Evolutionary conservation across 495 filamentous ascomycete genomes (phyloP).

Genomic region (Hyaloscypha bicolor): DNA sequence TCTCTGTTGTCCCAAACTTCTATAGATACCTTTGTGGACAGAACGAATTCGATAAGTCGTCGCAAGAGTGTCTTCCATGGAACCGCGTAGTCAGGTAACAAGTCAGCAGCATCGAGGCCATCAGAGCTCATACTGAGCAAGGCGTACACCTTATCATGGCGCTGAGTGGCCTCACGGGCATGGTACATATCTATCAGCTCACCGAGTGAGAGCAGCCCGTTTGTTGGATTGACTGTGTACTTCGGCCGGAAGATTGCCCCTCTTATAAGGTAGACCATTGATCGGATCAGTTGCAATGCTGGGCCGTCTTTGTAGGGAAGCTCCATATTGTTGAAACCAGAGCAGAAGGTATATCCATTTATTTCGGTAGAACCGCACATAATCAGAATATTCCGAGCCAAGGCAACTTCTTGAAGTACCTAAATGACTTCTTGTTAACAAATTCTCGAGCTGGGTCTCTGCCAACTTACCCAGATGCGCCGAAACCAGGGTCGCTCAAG

Average conservation of each 20-base stretch:
- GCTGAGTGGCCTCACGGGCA: slow-evolving; percentile 15
- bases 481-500: slow-evolving; percentile 35
- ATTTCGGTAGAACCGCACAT: slow-evolving; percentile 26
- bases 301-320: slow-evolving; percentile 4
- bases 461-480: slow-evolving; percentile 36
- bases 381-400: slow-evolving; percentile 32
- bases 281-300: slow-evolving; percentile 21
- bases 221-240: slow-evolving; percentile 18
- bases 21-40: slow-evolving; percentile 1
- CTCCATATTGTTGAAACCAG: slow-evolving; percentile 10
- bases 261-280: slow-evolving; percentile 34
- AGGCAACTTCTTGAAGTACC: slow-evolving; percentile 36
- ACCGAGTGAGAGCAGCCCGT: slow-evolving; percentile 28
- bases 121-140: slow-evolving; percentile 4
- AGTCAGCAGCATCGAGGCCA: not conserved
- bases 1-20: slow-evolving; percentile 4
- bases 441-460: slow-evolving; percentile 3
- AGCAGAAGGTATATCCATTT: slow-evolving; percentile 28
- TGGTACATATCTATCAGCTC: slow-evolving; percentile 41
- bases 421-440: slow-evolving; percentile 7
- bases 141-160: slow-evolving; percentile 3
- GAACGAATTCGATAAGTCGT: slow-evolving; percentile 4
- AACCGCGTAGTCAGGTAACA: slow-evolving; percentile 12
- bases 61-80: slow-evolving; percentile 1
- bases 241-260: slow-evolving; percentile 32